These are phyloP conservation scores for Saksenaea vasiformis DNA, from an alignment of 371 early-diverging fungal genomes.

Conservation along the genomic window DNA sequence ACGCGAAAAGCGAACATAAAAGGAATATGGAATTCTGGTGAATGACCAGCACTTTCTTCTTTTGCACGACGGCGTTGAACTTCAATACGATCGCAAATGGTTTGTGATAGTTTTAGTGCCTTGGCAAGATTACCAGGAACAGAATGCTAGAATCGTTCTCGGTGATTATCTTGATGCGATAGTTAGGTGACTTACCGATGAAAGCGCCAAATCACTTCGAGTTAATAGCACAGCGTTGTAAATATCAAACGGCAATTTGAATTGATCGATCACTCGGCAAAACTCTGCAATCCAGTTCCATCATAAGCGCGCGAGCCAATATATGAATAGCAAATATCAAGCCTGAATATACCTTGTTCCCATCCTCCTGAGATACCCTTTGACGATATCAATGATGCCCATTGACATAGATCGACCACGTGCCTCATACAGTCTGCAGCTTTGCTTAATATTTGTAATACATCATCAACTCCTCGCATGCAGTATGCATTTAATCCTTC, in stretches of 20 bases:
- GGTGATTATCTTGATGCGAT: neutral
- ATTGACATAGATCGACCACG: constrained; percentile 43
- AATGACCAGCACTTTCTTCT: neutral
- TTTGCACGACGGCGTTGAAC: constrained; percentile 40
- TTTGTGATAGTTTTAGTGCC: constrained; percentile 45
- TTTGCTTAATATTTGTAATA: constrained; percentile 39
- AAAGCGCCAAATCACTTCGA: constrained; percentile 45
- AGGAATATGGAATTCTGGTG: constrained; percentile 43
- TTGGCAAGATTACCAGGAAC: constrained; percentile 48
- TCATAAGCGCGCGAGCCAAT: neutral
- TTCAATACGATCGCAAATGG: constrained; percentile 50
- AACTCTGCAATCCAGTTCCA: constrained; percentile 20
- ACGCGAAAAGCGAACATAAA: constrained; percentile 57
- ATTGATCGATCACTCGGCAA: constrained; percentile 35
- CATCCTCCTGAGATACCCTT: constrained; percentile 28
- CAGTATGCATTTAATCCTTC: constrained; percentile 40
- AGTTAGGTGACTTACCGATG: constrained; percentile 30
- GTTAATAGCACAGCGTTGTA: constrained; percentile 44
- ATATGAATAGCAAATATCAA: neutral
- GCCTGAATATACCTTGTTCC: constrained; percentile 31
- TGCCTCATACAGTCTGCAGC: constrained; percentile 46
- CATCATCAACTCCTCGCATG: constrained; percentile 44
- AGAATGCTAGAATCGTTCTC: constrained; percentile 29
- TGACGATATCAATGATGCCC: constrained; percentile 31
- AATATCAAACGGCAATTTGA: constrained; percentile 46